Evolutionary conservation across 139 green algal species (phyloP).

Genomic region (Chlorella sp.): DNA sequence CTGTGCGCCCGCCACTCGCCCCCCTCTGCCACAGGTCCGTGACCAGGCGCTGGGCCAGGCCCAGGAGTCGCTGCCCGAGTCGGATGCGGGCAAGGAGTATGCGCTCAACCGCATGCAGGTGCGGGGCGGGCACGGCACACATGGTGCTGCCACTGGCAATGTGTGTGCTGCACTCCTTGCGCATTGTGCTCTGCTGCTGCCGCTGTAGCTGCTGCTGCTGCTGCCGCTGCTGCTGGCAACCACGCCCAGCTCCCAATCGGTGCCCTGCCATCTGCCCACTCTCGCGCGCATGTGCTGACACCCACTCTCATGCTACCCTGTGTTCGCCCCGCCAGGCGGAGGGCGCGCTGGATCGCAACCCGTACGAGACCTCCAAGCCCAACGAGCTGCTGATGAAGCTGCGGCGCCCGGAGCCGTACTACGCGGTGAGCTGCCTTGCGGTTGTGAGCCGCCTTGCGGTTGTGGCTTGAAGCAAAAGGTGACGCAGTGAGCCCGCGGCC

Average conservation of each 20-base stretch:
- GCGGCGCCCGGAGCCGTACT: slow-evolving; percentile 94
- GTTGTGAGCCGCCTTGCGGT: too few species aligned
- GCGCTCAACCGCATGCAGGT: slow-evolving; percentile 68
- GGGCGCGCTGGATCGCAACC: slow-evolving; percentile 41
- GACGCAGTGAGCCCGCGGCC: too few species aligned
- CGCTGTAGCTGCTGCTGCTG: neutral
- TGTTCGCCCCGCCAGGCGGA: slow-evolving; percentile 24
- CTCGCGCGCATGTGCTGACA: too few species aligned
- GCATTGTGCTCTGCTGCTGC: too few species aligned
- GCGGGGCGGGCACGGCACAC: slow-evolving; percentile 48
- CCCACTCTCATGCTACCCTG: too few species aligned
- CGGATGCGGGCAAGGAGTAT: slow-evolving; percentile 92
- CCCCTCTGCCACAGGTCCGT: slow-evolving; percentile 70
- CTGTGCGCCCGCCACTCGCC: too few species aligned
- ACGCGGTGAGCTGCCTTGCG: slow-evolving; percentile 63
- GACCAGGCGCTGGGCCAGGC: slow-evolving; percentile 84
- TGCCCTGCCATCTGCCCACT: too few species aligned
- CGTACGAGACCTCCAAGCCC: slow-evolving; percentile 27
- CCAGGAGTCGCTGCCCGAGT: slow-evolving; percentile 84
- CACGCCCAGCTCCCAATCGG: too few species aligned
- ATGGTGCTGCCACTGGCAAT: neutral
- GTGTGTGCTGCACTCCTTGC: slow-evolving; percentile 32
- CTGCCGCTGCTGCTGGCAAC: too few species aligned
- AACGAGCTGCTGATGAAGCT: slow-evolving; percentile 88
- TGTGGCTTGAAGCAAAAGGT: too few species aligned